A percentile compares a stretch with the other conserved stretches of the same genome.
phyloP scores from a whole-genome alignment of 1,284 basidiomycete genomes.

The Fomitopsis palustris region DNA sequence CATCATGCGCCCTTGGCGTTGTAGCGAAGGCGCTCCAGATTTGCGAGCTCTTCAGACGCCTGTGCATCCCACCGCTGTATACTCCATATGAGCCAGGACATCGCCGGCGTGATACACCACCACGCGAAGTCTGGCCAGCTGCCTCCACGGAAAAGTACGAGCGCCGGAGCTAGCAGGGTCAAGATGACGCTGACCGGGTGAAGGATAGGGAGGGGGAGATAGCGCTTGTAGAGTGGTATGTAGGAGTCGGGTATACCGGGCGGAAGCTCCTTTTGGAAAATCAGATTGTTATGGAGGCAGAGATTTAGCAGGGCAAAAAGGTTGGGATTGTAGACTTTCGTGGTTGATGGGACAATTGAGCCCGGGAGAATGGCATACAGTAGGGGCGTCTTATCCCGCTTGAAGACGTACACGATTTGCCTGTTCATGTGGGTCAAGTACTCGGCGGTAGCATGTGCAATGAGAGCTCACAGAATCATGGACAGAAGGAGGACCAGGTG shows the following conservation, averaged over 20 bases:
- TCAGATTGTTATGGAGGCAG: slow-evolving; percentile 14
- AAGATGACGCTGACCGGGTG: slow-evolving; percentile 14
- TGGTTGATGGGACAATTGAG: background rate
- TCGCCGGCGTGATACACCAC: slow-evolving; percentile 19
- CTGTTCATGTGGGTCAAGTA: slow-evolving; percentile 6
- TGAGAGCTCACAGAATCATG: slow-evolving; percentile 19
- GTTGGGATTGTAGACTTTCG: slow-evolving; percentile 14
- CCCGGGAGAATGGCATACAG: slow-evolving; percentile 17
- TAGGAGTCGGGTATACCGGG: slow-evolving; percentile 7
- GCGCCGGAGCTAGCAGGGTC: slow-evolving; percentile 14
- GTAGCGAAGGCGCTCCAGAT: slow-evolving; percentile 25
- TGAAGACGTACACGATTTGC: slow-evolving; percentile 22
- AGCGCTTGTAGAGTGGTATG: slow-evolving; percentile 4
- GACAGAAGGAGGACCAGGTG: slow-evolving; percentile 22
- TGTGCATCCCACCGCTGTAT: slow-evolving; percentile 20
- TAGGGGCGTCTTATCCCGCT: slow-evolving; percentile 18
- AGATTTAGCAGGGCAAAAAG: slow-evolving; percentile 21
- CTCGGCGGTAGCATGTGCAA: background rate
- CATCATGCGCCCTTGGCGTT: slow-evolving; percentile 23
- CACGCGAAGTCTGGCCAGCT: slow-evolving; percentile 21
- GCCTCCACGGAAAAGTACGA: slow-evolving; percentile 15
- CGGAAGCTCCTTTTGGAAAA: slow-evolving; percentile 14
- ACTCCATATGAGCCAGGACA: slow-evolving; percentile 18
- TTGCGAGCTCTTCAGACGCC: slow-evolving; percentile 17
- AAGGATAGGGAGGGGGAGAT: slow-evolving; percentile 11